Evolutionary conservation across 2,329 filamentous ascomycete species (phyloP).

Genomic region (Diplocarpon rosae): DNA sequence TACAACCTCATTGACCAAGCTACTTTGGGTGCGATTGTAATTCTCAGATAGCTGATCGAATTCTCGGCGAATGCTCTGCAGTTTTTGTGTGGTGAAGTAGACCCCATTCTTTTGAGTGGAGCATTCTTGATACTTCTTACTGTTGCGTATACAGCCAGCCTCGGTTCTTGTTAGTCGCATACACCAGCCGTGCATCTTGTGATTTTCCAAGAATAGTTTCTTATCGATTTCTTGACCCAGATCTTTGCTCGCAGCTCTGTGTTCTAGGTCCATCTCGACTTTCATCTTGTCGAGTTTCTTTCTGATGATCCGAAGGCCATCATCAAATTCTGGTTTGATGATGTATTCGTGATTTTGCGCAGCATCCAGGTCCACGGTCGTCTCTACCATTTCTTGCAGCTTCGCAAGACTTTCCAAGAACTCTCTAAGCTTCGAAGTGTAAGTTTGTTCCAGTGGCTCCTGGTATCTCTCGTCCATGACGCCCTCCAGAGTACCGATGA

Average conservation of each 20-base stretch:
- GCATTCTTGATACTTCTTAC: constrained; percentile 81
- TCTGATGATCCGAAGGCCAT: constrained; percentile 74
- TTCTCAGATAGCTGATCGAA: constrained; percentile 89
- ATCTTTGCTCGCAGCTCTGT: constrained; percentile 64
- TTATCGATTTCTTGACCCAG: constrained; percentile 91
- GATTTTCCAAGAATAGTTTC: constrained; percentile 95
- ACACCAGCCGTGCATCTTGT: constrained; percentile 92
- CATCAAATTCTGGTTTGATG: constrained; percentile 97
- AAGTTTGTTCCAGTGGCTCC: constrained; percentile 73
- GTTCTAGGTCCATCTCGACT: constrained; percentile 74
- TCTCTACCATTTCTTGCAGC: constrained; percentile 96
- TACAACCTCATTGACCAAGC: constrained; percentile 86
- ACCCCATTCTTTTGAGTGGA: constrained; percentile 98
- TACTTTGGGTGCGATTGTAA: constrained; percentile 89
- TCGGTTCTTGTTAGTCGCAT: constrained; percentile 87
- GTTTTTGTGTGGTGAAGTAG: constrained; percentile 82
- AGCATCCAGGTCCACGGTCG: constrained; percentile 89
- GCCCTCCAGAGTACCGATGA: constrained; percentile 77
- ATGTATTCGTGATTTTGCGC: constrained; percentile 96
- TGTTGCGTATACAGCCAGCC: constrained; percentile 86
- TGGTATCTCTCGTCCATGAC: constrained; percentile 95
- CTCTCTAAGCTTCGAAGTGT: constrained; percentile 71
- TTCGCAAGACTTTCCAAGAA: constrained; percentile 71
- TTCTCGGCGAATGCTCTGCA: constrained; percentile 74
- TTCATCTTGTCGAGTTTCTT: constrained; percentile 82